Evolutionary conservation across 1,284 basidiomycete genomes (phyloP), one percentile per base, ranked within the genome.

Genomic region (Moniliella sp.): DNA sequence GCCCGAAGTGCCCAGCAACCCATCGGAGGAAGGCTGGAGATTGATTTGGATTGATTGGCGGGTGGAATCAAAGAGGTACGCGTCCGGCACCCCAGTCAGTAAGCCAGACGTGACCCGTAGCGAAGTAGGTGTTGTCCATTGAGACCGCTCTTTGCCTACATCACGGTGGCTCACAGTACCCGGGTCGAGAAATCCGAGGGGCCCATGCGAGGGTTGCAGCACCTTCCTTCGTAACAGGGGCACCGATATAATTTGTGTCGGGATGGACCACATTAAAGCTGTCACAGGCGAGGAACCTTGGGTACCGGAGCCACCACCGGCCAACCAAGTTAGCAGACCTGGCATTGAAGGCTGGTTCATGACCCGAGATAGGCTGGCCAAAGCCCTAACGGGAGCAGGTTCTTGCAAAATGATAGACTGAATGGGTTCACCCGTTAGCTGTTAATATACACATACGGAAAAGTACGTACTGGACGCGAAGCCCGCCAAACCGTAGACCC

Each of bases 201-300:
- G 16, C 15, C 18, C 10, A 5, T 11, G 10, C 3, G 42, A 37
- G 8, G 51, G 47, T 11, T 39, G 34, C 11, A 53, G 30, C 10
- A 52, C 36, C 3, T 42, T 39, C 3, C 47, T 11, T 2, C 38
- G 33, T 4, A 57, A 42, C 3, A 57, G 39, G 10, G 42, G 40
- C 12, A 57, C 42, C 12, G 40, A 39, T 7, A 52, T 34, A 13
- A 48, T 26, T 33, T 55, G 46, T 26, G 46, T 38, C 21, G 46
- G 36, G 21, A 39, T 15, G 0, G n/a, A n/a, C n/a, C 42, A 37
- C 2, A 35, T 30, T 2, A 29, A 27, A 0, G 30, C 15, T 1
- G 35, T 13, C 17, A 5, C 15, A 7, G 21, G 21, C 16, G 2
- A 19, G 8, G 23, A 27, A 27, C 3, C 13, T 15, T 10, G 18